A percentile compares a stretch with the other conserved stretches of the same genome.
Conservation (phyloP, 768 basidiomycete genomes). For the Tylopilus vinaceipallidus region DNA sequence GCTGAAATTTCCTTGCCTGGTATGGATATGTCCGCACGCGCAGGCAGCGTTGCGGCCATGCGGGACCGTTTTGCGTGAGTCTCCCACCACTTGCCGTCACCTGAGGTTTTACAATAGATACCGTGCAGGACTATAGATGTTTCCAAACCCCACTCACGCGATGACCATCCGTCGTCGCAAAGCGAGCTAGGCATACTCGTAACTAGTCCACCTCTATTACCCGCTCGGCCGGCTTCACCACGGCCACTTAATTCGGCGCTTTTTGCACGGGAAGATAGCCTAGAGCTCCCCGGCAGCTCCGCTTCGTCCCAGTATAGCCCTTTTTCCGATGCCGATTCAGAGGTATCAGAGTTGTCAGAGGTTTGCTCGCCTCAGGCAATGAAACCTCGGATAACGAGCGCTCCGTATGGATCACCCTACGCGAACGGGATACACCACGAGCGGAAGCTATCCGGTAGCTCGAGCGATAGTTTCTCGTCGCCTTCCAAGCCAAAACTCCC, state of each 20-base stretch:
- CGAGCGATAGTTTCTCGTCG: conserved; percentile 17
- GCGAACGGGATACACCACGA: conserved; percentile 3
- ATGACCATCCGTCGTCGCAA: conserved; percentile 17
- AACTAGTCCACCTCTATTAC: conserved; percentile 20
- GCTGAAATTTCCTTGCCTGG: background rate
- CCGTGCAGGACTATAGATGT: conserved; percentile 23
- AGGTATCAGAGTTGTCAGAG: conserved; percentile 24
- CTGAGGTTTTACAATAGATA: background rate
- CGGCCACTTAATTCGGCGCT: conserved; percentile 15
- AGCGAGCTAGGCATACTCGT: conserved; percentile 26
- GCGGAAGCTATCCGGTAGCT: conserved; percentile 21
- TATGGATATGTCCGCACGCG: conserved; percentile 7
- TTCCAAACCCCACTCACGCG: conserved; percentile 6
- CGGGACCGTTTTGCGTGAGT: conserved; percentile 34
- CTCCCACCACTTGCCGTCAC: background rate
- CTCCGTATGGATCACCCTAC: background rate
- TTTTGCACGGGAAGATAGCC: conserved; percentile 20
- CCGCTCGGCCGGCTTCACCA: conserved; percentile 20
- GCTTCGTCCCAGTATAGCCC: conserved; percentile 26
- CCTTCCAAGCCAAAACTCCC: conserved; percentile 21
- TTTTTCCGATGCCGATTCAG: conserved; percentile 32
- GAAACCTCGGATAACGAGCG: conserved; percentile 6
- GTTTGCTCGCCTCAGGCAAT: conserved; percentile 7
- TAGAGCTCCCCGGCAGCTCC: conserved; percentile 20
- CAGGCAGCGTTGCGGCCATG: conserved; percentile 37